A percentile compares a stretch with the other conserved stretches of the same genome.
phyloP scores from a whole-genome alignment of 306 rosid species.

The Quercus bicolor region DNA sequence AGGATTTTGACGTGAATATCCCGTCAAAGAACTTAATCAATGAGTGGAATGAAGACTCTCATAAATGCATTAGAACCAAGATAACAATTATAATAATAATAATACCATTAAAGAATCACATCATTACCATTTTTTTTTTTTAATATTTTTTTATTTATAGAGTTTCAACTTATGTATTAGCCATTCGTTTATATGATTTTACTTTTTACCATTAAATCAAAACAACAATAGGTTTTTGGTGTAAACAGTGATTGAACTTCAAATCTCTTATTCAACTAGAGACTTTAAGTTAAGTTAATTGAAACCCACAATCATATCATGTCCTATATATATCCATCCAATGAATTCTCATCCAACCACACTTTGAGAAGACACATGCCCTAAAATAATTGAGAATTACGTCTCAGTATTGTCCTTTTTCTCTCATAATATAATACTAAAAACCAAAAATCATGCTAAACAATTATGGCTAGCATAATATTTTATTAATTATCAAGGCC shows the following conservation, averaged over 20 bases:
- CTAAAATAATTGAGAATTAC: constrained; percentile 30
- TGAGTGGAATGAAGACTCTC: constrained; percentile 4
- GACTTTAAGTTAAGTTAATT: rapidly evolving
- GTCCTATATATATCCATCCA: not conserved
- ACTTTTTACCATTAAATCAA: too few species aligned
- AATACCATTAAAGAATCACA: not conserved
- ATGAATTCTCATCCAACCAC: constrained; percentile 29
- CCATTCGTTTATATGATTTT: too few species aligned
- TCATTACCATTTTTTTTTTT: not conserved
- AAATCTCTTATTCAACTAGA: too few species aligned
- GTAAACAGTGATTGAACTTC: rapidly evolving
- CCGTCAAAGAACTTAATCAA: constrained; percentile 36
- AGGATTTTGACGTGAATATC: constrained; percentile 33
- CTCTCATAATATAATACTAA: constrained; percentile 12
- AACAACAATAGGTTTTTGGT: too few species aligned
- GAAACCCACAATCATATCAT: not conserved
- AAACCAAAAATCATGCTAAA: not conserved
- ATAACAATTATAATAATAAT: not conserved
- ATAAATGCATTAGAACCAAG: not conserved
- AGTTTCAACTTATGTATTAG: rapidly evolving
- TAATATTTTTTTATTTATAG: too few species aligned
- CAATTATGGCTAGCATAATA: too few species aligned
- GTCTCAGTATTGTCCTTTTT: constrained; percentile 1
- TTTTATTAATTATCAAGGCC: too few species aligned
- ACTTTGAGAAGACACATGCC: constrained; percentile 41